These are phyloP conservation scores for Teratosphaeria zuluensis DNA, from an alignment of 2,329 filamentous ascomycete species.

Conservation along the genomic window DNA sequence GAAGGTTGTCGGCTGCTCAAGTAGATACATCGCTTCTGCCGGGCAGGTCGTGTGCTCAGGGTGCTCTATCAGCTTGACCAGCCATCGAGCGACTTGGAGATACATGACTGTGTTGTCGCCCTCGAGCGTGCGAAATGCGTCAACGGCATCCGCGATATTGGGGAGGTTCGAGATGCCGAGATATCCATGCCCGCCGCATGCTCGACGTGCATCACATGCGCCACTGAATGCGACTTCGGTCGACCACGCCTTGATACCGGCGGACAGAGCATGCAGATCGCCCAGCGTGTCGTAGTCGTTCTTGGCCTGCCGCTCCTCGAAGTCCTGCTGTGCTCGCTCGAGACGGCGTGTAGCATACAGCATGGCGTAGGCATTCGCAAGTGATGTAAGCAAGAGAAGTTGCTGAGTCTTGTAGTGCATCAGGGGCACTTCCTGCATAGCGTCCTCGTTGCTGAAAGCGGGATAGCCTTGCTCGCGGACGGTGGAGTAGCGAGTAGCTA, in stretches of 20 bases:
- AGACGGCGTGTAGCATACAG: constrained; percentile 4
- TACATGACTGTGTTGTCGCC: constrained; percentile 6
- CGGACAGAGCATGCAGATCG: constrained; percentile 6
- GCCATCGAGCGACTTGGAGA: constrained; percentile 4
- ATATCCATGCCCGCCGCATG: constrained; percentile 7
- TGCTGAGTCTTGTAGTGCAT: constrained; percentile 6
- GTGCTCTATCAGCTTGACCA: constrained; percentile 2
- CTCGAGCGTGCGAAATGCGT: constrained; percentile 6
- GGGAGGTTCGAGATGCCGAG: constrained; percentile 3
- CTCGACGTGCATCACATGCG: constrained; percentile 1
- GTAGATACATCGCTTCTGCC: neutral
- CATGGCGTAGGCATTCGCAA: constrained; percentile 5
- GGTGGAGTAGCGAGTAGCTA: constrained; percentile 4
- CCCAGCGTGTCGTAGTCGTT: constrained; percentile 6
- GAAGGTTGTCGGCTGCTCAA: neutral
- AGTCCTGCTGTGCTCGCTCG: constrained; percentile 4
- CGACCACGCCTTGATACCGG: constrained; percentile 5
- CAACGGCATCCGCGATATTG: constrained; percentile 5
- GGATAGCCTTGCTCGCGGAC: constrained; percentile 4
- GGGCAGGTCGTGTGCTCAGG: neutral
- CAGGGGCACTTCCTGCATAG: constrained; percentile 2
- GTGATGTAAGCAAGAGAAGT: constrained; percentile 1
- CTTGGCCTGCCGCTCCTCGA: neutral
- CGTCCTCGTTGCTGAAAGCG: constrained; percentile 2
- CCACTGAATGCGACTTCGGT: constrained; percentile 3